Evolutionary conservation across 805 yeast genomes (phyloP), one percentile per base, ranked within the genome.

Genomic region (Suhomyces tanzawaensis): DNA sequence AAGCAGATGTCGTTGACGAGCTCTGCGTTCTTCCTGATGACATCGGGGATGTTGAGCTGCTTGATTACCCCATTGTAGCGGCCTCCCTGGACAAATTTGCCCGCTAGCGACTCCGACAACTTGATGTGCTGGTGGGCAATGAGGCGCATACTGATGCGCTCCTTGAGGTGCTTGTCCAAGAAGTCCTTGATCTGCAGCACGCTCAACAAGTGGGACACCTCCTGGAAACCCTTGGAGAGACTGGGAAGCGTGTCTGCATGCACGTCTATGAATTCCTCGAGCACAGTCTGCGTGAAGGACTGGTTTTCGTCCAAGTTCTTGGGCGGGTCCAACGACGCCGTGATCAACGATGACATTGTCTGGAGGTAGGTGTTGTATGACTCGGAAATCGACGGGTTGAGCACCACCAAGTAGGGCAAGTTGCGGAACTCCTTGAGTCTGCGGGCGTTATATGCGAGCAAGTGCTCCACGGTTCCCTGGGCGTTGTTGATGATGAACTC

Each of bases 201-300:
- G 2, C 76, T 46, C 58, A 78, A 36, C 27, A 74, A 61, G 22
- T 65, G 64, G 39, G 69, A 57, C 3, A 82, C 82, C 55, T 86
- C 93, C 45, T 71, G 71, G 52, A 91, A 83, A 0, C 98, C 99
- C 42, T 79, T 79, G 12, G 96, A 86, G 38, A 91, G 64, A 3
- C 78, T 73, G 3, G 95, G 85, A 34, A 93, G 71, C 3, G 95
- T 88, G 56, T 93, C 95, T 12, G 87, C 75, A 57, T 91, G 98
- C 27, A 80, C 70, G 41, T 82, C 82, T 13, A 87, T 76, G 45
- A 87, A 81, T 31, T 74, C 64, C 16, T 67, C 61, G 34, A 91
- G 63, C 4, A 79, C 71, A 4, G 52, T 39, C 8, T 62, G 53
- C 11, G 79, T 72, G 46, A 88, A 79, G 30, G 55, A 50, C 3